Evolutionary conservation across 2,329 filamentous ascomycete genomes (phyloP).

Genomic region (Sarocladium strictum): DNA sequence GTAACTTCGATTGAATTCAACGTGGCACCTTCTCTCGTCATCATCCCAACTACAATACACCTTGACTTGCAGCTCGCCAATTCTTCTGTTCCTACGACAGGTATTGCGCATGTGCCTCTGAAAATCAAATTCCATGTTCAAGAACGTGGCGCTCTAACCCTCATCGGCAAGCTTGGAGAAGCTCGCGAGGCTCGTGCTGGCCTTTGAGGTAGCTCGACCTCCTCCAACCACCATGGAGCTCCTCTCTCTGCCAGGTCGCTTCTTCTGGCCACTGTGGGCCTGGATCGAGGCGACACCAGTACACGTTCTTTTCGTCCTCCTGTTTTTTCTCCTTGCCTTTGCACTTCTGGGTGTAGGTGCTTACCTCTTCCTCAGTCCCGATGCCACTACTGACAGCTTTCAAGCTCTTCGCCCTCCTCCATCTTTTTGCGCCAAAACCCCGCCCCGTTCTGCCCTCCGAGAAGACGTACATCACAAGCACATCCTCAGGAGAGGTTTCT

Average conservation of each 20-base stretch:
- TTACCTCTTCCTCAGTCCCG: background rate
- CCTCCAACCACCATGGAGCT: conserved; percentile 15
- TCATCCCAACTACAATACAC: background rate
- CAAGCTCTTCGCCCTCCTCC: conserved; percentile 59
- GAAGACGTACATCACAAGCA: conserved; percentile 76
- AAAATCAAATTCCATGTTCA: no score
- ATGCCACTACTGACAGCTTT: background rate
- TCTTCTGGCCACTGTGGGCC: conserved; percentile 27
- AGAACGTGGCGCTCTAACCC: no score
- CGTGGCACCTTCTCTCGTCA: conserved; percentile 1
- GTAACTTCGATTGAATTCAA: conserved; percentile 1
- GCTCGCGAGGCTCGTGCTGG: background rate
- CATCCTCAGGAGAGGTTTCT: conserved; percentile 42
- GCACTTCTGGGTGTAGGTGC: conserved; percentile 34
- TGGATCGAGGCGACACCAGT: conserved; percentile 32
- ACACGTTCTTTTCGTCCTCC: conserved; percentile 30
- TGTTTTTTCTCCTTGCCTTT: conserved; percentile 25
- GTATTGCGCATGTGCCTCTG: no score
- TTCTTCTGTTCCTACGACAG: no score
- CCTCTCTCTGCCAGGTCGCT: conserved; percentile 26
- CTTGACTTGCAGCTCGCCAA: no score
- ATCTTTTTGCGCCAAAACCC: conserved; percentile 73
- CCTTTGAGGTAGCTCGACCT: background rate
- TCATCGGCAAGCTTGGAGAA: background rate
- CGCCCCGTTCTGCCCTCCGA: conserved; percentile 69